These are phyloP conservation scores for Beauveria rudraprayagi DNA, from an alignment of 2,329 filamentous ascomycete species.

Conservation along the genomic window DNA sequence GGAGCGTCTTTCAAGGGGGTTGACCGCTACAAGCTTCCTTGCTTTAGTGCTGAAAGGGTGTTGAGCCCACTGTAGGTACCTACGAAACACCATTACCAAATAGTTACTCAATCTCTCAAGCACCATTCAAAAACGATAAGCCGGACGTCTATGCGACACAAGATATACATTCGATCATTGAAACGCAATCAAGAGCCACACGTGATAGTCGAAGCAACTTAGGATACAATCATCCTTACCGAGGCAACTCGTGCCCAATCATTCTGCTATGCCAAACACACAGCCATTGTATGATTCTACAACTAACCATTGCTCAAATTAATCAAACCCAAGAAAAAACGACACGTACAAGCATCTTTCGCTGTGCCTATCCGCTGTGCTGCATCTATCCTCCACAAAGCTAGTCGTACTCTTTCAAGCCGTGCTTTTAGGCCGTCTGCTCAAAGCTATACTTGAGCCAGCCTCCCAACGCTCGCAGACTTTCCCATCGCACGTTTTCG, in stretches of 20 bases:
- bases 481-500: constrained; percentile 88
- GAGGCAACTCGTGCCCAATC: not conserved
- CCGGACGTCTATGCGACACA: not conserved
- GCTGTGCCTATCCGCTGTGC: constrained; percentile 8
- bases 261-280: not conserved
- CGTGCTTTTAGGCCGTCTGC: constrained; percentile 18
- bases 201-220: too few species aligned
- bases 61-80: not conserved
- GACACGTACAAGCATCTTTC: not conserved
- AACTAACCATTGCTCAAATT: constrained; percentile 2
- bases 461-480: constrained; percentile 67
- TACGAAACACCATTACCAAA: constrained; percentile 1
- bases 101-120: not conserved
- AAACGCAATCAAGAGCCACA: too few species aligned
- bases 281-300: not conserved
- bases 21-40: not conserved
- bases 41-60: not conserved
- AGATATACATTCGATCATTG: too few species aligned
- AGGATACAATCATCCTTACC: not conserved
- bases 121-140: not conserved
- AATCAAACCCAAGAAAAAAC: constrained; percentile 6
- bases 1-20: not conserved
- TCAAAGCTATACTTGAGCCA: constrained; percentile 60
- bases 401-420: not conserved
- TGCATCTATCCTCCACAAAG: not conserved